These are phyloP conservation scores for Apiosordaria backusii DNA, from an alignment of 495 filamentous ascomycete genomes.

Conservation along the genomic window DNA sequence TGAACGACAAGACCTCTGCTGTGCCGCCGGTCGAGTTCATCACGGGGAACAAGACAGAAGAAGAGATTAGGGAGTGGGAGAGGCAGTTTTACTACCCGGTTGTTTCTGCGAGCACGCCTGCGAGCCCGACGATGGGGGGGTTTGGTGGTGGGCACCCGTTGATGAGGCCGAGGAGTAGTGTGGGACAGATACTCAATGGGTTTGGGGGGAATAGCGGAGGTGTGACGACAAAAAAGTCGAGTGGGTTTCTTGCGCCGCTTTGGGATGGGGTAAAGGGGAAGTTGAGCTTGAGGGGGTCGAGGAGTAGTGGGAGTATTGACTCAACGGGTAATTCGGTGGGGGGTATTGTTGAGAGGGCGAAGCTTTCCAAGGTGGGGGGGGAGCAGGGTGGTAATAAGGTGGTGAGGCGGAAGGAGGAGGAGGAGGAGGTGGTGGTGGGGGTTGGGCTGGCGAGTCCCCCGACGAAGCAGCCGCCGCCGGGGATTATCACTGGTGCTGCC, in stretches of 20 bases:
- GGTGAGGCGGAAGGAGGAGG: constrained; percentile 3
- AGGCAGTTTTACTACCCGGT: constrained; percentile 32
- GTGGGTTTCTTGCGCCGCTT: constrained; percentile 30
- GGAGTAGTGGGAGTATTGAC: constrained; percentile 25
- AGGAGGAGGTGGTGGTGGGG: constrained; percentile 1
- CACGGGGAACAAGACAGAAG: constrained; percentile 14
- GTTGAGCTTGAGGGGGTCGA: constrained; percentile 26
- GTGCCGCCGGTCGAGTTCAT: constrained; percentile 63
- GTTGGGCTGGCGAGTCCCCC: not conserved
- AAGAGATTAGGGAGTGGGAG: constrained; percentile 36
- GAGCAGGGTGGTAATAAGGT: constrained; percentile 8
- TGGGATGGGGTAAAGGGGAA: constrained; percentile 35
- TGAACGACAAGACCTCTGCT: constrained; percentile 71
- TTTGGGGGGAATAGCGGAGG: constrained; percentile 9
- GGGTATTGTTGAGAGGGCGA: not conserved
- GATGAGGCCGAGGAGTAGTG: constrained; percentile 1
- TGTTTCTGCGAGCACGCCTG: not conserved
- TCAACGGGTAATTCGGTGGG: not conserved
- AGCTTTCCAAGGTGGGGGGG: not conserved
- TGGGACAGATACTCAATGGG: constrained; percentile 1
- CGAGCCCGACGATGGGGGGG: not conserved
- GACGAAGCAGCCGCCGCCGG: not conserved
- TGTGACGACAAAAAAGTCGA: constrained; percentile 4
- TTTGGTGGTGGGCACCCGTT: constrained; percentile 2
- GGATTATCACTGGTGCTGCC: not conserved